phyloP scores from a whole-genome alignment of 1,284 basidiomycete genomes.

The Sphagnurus paluster region DNA sequence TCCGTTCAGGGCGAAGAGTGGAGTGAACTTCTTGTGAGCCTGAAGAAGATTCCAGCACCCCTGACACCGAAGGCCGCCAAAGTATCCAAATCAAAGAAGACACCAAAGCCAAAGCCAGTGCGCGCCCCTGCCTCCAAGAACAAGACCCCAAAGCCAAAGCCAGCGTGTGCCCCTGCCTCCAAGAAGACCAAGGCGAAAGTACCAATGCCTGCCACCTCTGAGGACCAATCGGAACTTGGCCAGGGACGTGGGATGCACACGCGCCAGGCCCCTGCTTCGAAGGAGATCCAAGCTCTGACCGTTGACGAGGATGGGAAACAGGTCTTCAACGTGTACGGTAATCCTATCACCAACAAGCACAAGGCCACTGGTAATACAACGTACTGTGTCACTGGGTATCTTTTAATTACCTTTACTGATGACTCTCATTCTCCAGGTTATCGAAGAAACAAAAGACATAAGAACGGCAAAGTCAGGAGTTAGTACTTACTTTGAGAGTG shows the following conservation, averaged over 20 bases:
- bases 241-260: background rate
- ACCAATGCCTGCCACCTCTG: background rate
- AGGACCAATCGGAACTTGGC: background rate
- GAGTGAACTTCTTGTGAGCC: background rate
- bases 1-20: background rate
- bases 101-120: too few relatives aligned
- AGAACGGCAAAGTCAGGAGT: too few relatives aligned
- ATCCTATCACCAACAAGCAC: background rate
- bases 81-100: background rate
- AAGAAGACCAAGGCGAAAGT: background rate
- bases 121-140: too few relatives aligned
- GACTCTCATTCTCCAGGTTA: too few relatives aligned
- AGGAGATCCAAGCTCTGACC: slow-evolving; percentile 1
- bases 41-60: background rate
- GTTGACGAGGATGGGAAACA: background rate
- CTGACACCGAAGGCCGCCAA: background rate
- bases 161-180: too few relatives aligned
- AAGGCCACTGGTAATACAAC: background rate
- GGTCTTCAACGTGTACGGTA: background rate
- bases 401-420: too few relatives aligned
- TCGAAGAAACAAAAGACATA: too few relatives aligned
- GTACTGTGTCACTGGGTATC: too few relatives aligned
- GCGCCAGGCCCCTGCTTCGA: background rate
- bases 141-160: too few relatives aligned
- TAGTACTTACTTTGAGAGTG: too few relatives aligned